phyloP scores from a whole-genome alignment of 2,329 filamentous ascomycete genomes.

The Waltergamsia citrina region DNA sequence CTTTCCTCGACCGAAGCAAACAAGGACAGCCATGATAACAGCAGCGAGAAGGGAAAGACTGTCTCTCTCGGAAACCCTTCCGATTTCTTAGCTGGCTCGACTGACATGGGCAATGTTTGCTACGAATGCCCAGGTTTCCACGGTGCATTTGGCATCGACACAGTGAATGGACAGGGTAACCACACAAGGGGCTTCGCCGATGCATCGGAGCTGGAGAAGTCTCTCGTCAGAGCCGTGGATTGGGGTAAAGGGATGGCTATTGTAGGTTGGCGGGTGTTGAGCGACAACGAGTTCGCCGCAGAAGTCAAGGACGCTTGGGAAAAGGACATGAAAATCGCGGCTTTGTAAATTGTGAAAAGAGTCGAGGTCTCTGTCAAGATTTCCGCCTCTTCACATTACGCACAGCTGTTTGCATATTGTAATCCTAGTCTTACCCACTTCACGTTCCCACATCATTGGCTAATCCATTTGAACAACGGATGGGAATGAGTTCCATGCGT shows the following conservation, averaged over 20 bases:
- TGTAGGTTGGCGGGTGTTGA: constrained; percentile 11
- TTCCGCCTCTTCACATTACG: no score
- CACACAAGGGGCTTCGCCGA: constrained; percentile 13
- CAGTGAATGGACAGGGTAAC: constrained; percentile 15
- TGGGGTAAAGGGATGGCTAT: constrained; percentile 13
- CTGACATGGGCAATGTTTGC: constrained; percentile 48
- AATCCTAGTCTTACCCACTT: no score
- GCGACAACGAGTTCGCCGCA: constrained; percentile 8
- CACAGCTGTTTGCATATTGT: no score
- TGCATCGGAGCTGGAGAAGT: constrained; percentile 10
- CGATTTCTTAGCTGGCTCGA: background rate
- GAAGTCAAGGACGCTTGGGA: constrained; percentile 13
- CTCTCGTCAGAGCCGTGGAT: constrained; percentile 11
- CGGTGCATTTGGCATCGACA: constrained; percentile 39
- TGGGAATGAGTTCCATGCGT: no score
- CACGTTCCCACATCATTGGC: no score
- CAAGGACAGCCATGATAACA: constrained; percentile 15
- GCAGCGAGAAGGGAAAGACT: no score
- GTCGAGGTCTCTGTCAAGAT: no score
- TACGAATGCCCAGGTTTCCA: constrained; percentile 46
- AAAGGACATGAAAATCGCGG: constrained; percentile 12
- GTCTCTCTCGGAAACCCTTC: constrained; percentile 32
- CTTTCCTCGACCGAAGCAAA: background rate
- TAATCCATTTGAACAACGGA: no score
- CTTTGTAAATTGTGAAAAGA: no score